Evolutionary conservation across 2,329 filamentous ascomycete species (phyloP), one percentile per base, ranked within the genome.

Genomic region (Colletotrichum tofieldiae): DNA sequence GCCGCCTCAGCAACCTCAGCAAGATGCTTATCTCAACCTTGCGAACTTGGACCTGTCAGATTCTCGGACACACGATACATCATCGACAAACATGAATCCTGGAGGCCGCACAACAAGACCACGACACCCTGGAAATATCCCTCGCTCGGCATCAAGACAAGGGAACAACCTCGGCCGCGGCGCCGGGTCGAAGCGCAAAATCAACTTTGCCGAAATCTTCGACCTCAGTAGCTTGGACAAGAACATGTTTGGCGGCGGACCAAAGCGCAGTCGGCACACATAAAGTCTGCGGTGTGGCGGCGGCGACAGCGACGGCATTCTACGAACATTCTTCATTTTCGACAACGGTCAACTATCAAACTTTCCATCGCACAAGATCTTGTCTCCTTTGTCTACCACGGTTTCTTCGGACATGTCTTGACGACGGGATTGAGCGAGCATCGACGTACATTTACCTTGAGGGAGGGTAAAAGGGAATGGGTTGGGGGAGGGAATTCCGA

Each of bases 181-280:
- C 8, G 89, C 92, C 11, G 93, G 93, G 1, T 87, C 90, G 76
- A 96, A 96, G 81, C 88, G 93, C 52, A 89, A 93, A 77, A 87
- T 94, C 76, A 92, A 93, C 76, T 88, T 93, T 77, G 89, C 90
- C 32, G 93, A 95, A 77, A 91, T 94, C 65, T 95, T 95, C 78
- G 93, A 94, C 77, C 84, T 93, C 9, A 89, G 90, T 65, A 90
- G 89, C 74, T 80, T 93, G 62, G 89, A 89, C 54, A 92, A 92
- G 78, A 92, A 94, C 73, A 79, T 85, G 43, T 87, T 88, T 74
- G 84, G 86, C 18, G 81, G 81, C 45, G 81, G 83, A 52, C 80
- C 80, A 18, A 91, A 91, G 79, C 82, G 89, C 69, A 85, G 82
- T 65, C 84, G 88, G 63, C 88, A 90, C 71, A 78, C 79, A 62